A percentile compares a stretch with the other conserved stretches of the same genome.
phyloP scores from a whole-genome alignment of 2,329 filamentous ascomycete species.

The Pyricularia pennisetigena region DNA sequence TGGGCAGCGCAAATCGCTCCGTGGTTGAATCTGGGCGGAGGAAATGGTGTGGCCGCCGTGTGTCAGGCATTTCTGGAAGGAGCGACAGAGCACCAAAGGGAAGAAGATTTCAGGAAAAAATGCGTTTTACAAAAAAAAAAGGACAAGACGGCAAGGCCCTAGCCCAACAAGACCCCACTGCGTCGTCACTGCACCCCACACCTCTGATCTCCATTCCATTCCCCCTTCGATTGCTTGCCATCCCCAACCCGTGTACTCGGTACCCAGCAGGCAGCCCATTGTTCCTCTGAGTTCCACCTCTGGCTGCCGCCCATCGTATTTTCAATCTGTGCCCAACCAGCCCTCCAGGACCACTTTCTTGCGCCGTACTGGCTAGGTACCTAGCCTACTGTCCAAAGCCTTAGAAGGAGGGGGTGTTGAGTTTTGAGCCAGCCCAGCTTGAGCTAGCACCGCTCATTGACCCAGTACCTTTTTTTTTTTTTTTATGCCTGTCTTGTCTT shows the following conservation, averaged over 20 bases:
- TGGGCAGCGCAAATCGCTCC: neutral
- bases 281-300: neutral
- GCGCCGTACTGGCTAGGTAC: neutral
- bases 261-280: neutral
- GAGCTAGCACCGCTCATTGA: neutral
- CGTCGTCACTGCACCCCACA: constrained; percentile 1
- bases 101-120: neutral
- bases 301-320: neutral
- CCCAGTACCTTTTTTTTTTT: neutral
- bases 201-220: constrained; percentile 1
- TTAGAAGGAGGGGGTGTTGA: neutral
- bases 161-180: neutral
- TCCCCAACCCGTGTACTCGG: neutral
- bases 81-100: neutral
- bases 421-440: neutral
- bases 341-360: neutral
- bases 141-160: neutral
- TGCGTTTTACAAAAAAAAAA: neutral
- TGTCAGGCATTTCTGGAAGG: neutral
- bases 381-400: neutral
- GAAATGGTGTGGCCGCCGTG: neutral
- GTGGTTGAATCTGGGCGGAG: neutral
- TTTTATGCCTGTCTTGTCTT: neutral
- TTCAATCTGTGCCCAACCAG: neutral
- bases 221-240: neutral